Conservation (phyloP, 106 monocot genomes). For the Amphibolis antarctica region DNA sequence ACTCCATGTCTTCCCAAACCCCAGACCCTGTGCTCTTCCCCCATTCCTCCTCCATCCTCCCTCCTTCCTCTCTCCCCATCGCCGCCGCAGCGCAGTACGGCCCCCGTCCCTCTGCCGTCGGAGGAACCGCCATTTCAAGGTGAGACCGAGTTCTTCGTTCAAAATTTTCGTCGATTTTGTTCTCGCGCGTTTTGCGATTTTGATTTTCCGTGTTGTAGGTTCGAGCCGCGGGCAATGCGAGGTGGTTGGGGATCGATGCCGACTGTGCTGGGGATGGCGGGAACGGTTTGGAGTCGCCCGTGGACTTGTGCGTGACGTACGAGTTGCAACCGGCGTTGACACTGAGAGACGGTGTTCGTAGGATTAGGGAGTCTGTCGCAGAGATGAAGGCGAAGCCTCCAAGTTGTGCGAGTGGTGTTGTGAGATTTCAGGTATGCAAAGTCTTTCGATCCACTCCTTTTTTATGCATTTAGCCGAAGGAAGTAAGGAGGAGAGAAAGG, state of each 20-base stretch:
- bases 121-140: neutral
- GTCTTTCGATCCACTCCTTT: neutral
- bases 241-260: neutral
- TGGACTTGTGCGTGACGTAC: conserved; percentile 29
- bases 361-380: conserved; percentile 32
- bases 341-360: conserved; percentile 23
- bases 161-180: neutral
- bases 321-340: conserved; percentile 39
- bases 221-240: neutral
- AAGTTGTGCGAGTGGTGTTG: conserved; percentile 33
- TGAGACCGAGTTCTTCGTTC: neutral
- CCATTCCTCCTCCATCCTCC: neutral
- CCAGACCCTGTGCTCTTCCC: neutral
- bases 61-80: neutral
- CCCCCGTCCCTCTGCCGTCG: neutral
- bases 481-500: too few species aligned
- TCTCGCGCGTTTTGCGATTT: too few species aligned
- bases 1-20: neutral
- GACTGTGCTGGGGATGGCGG: neutral
- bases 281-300: conserved; percentile 16
- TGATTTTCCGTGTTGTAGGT: neutral
- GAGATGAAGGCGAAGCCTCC: conserved; percentile 38
- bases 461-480: neutral
- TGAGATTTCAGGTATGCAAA: conserved; percentile 57
- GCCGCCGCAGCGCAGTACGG: neutral